Conservation (phyloP, 2,329 filamentous ascomycete species). For the Paracorniculantispora psalliotae region DNA sequence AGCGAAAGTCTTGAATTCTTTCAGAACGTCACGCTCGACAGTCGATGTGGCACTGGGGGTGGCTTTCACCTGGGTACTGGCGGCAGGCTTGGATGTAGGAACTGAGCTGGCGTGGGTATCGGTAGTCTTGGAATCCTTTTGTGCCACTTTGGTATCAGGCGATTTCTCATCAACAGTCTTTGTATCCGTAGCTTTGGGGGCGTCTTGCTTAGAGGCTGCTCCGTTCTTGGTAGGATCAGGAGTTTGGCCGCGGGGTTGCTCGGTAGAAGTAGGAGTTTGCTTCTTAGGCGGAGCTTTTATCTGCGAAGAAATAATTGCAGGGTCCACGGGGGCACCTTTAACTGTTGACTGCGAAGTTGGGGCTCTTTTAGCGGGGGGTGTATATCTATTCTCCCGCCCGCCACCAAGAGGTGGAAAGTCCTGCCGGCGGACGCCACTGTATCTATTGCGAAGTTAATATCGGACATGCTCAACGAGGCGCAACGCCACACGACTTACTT, state of each 20-base stretch:
- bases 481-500: constrained; percentile 54
- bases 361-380: constrained; percentile 80
- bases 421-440: constrained; percentile 82
- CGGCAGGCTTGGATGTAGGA: constrained; percentile 20
- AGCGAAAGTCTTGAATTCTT: constrained; percentile 61
- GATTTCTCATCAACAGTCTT: constrained; percentile 26
- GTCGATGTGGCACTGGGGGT: constrained; percentile 53
- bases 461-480: constrained; percentile 5
- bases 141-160: constrained; percentile 13
- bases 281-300: constrained; percentile 48
- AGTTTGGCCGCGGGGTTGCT: constrained; percentile 23
- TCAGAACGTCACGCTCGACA: constrained; percentile 57
- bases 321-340: constrained; percentile 73
- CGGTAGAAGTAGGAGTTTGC: constrained; percentile 20
- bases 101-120: constrained; percentile 27
- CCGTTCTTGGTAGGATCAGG: constrained; percentile 28
- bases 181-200: constrained; percentile 18
- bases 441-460: constrained; percentile 45
- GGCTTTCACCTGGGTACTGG: constrained; percentile 34
- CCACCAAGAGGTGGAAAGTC: constrained; percentile 62
- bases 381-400: constrained; percentile 67
- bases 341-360: constrained; percentile 70
- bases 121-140: constrained; percentile 14
- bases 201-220: constrained; percentile 23
- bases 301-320: constrained; percentile 87